Evolutionary conservation across 2,329 filamentous ascomycete species (phyloP), one percentile per base, ranked within the genome.

Genomic region (Xylariales sp.): DNA sequence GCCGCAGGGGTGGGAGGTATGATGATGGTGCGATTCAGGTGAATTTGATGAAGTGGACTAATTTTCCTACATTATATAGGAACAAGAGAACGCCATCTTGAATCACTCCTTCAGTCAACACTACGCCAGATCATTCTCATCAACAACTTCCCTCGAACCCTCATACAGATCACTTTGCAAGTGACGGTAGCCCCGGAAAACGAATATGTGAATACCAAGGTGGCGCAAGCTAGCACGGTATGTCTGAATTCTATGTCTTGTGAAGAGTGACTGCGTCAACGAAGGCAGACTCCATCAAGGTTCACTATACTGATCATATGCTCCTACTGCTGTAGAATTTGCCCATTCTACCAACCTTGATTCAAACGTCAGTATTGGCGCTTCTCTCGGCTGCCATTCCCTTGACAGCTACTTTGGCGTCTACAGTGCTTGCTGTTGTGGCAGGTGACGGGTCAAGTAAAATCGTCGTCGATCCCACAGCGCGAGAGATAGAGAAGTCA

Each of bases 91-190:
- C 78, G 88, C 53, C 88, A 95, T 63, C 78, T 95, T 18, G 90
- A 96, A 66, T 80, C 76, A 3, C 70, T 90, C 41, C 61, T 94
- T 44, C 80, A 88, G 60, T 75, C 78, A 38, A 82, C 85, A 11
- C 70, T 94, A 31, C 78, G 82, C 49, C 82, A 85, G 57, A 73
- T 91, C 45, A 80, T 94, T 50, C 77, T 89, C 42, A 74, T 86
- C 50, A 77, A 86, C 55, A 77, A 82, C 57, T 87, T 88, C 52
- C 88, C 88, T 7, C 78, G 88, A 38, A 84, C 79, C 37, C 73
- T 90, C 49, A 82, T 94, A 41, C 88, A 94, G 61, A 68, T 94
- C 48, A 87, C 86, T 9, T 72, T 94, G n/a, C 88, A 94, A 64
- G 70, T 93, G 29, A 74, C 79, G 43, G 74, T 76, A 47, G 70